Evolutionary conservation across 257 asterid genomes (phyloP).

Genomic region (Solanum okadae): DNA sequence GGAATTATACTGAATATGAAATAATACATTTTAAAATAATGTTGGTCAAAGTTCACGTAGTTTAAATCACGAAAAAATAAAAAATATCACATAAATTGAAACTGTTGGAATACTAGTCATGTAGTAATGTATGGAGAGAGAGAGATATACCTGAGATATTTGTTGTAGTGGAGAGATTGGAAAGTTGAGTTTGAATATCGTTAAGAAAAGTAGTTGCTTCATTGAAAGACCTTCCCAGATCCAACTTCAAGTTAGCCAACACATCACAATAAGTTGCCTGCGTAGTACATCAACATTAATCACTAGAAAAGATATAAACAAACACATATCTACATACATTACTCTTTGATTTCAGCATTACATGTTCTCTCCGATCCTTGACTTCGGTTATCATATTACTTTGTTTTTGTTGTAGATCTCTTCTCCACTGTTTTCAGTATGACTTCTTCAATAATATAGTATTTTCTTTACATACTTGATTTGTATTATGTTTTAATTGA

Average conservation of each 20-base stretch:
- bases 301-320: not conserved
- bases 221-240: slow-evolving; percentile 8
- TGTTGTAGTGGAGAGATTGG: slow-evolving; percentile 9
- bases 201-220: slow-evolving; percentile 21
- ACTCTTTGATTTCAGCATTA: not conserved
- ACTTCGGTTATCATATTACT: too few species aligned
- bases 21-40: not conserved
- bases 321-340: not conserved
- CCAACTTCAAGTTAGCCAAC: slow-evolving; percentile 14
- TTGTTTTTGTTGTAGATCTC: not conserved
- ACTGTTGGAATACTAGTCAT: too few species aligned
- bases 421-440: not conserved
- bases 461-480: not conserved
- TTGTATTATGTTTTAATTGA: not conserved
- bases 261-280: slow-evolving; percentile 18
- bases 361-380: too few species aligned
- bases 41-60: not conserved
- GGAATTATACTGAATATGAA: too few species aligned
- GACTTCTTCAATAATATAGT: too few species aligned
- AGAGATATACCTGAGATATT: not conserved
- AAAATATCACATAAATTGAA: too few species aligned
- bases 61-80: too few species aligned
- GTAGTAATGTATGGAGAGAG: too few species aligned
- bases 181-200: slow-evolving; percentile 13
- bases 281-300: not conserved